phyloP scores from a whole-genome alignment of 2,329 filamentous ascomycete species.

The Colletotrichum tanaceti region DNA sequence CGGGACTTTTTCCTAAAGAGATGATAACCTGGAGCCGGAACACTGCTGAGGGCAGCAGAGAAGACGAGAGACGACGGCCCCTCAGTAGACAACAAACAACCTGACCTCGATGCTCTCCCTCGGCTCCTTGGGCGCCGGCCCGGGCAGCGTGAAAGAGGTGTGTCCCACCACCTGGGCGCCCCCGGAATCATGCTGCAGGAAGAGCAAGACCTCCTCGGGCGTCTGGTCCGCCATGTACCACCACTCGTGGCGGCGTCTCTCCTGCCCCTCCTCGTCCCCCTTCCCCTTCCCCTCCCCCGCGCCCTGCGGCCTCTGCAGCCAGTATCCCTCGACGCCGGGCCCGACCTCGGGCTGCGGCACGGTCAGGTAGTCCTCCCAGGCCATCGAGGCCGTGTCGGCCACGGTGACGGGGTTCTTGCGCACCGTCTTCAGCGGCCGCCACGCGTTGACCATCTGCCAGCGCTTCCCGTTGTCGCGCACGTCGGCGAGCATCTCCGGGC shows the following conservation, averaged over 20 bases:
- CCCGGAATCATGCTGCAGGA: conserved; percentile 15
- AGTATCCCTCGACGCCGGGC: conserved; percentile 18
- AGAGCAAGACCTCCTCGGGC: conserved; percentile 18
- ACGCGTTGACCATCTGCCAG: conserved; percentile 32
- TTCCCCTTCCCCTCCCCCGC: too few relatives aligned
- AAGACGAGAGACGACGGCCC: too few relatives aligned
- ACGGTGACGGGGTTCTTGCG: conserved; percentile 23
- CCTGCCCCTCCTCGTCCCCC: too few relatives aligned
- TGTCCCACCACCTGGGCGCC: conserved; percentile 21
- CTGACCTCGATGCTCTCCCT: conserved; percentile 28
- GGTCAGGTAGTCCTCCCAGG: conserved; percentile 23
- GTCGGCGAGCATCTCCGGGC: conserved; percentile 21
- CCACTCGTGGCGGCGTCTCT: conserved; percentile 7
- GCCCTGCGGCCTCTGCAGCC: conserved; percentile 18
- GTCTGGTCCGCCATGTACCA: conserved; percentile 29
- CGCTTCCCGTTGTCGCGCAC: conserved; percentile 14
- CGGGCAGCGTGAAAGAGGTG: conserved; percentile 10
- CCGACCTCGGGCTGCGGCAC: conserved; percentile 26
- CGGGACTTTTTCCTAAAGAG: too few relatives aligned
- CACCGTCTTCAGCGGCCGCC: conserved; percentile 24
- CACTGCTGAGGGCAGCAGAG: too few relatives aligned
- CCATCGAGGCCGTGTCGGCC: conserved; percentile 14
- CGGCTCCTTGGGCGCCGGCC: conserved; percentile 14
- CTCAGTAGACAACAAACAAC: conserved; percentile 22
- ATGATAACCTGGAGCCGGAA: too few relatives aligned